phyloP scores from a whole-genome alignment of 2,329 filamentous ascomycete genomes.

The Colletotrichum theobromicola region DNA sequence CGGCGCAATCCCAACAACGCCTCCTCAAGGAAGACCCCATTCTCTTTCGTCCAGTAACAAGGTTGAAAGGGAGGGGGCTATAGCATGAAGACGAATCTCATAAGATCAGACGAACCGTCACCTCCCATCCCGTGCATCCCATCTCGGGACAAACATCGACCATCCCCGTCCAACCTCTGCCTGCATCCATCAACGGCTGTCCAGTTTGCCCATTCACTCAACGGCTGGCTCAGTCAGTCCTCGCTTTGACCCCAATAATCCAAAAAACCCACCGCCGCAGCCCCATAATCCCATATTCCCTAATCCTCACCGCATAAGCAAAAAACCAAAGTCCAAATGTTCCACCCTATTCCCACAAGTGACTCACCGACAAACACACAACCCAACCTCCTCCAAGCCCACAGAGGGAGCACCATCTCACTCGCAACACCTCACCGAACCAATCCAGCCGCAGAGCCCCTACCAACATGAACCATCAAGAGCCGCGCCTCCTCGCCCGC shows the following conservation, averaged over 20 bases:
- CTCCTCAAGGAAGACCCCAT: neutral
- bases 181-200: neutral
- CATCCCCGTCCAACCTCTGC: neutral
- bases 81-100: neutral
- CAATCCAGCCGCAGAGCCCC: neutral
- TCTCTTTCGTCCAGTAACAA: neutral
- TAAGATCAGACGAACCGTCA: neutral
- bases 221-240: too few relatives aligned
- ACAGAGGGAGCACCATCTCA: neutral
- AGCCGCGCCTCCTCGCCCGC: neutral
- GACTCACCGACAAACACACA: neutral
- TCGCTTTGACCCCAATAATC: neutral
- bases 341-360: neutral
- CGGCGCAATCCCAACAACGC: neutral
- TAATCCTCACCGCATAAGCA: neutral
- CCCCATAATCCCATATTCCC: neutral
- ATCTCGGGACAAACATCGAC: neutral
- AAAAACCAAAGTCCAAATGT: neutral
- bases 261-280: neutral
- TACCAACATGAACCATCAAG: neutral
- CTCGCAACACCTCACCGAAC: neutral
- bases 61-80: neutral
- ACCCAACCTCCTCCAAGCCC: neutral
- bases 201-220: neutral
- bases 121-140: neutral